Evolutionary conservation across 495 filamentous ascomycete species (phyloP).

Genomic region (Aspergillus heteromorphus): DNA sequence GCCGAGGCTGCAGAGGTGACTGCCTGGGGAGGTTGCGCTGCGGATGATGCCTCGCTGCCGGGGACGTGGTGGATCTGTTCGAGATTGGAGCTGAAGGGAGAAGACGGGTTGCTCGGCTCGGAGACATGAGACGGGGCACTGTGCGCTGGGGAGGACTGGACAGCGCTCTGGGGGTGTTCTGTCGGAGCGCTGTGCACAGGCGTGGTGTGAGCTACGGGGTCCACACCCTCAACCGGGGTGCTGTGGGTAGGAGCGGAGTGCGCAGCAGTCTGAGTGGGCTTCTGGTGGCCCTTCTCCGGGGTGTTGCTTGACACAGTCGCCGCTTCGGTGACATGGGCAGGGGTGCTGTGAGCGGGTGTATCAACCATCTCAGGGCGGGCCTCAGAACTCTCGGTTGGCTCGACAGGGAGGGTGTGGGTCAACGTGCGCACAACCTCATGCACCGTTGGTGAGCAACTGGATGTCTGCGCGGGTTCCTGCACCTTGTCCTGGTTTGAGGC

Average conservation of each 20-base stretch:
- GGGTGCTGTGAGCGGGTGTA: conserved; percentile 7
- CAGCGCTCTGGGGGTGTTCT: not conserved
- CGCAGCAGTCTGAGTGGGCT: not conserved
- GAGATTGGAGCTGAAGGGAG: not conserved
- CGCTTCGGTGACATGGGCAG: not conserved
- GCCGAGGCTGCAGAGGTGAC: not conserved
- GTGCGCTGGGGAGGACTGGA: not conserved
- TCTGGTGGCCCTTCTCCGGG: too few species aligned
- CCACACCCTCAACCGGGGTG: not conserved
- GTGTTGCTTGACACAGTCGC: not conserved
- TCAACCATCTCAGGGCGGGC: not conserved
- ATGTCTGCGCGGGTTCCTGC: not conserved
- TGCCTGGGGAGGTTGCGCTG: not conserved
- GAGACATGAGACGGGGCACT: not conserved
- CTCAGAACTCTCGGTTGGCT: not conserved
- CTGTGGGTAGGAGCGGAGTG: not conserved
- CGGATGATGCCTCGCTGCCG: not conserved
- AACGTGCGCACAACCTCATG: conserved; percentile 28
- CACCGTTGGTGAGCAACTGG: conserved; percentile 7
- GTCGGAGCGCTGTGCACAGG: not conserved
- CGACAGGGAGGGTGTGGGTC: conserved; percentile 18
- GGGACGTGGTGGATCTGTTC: conserved; percentile 5
- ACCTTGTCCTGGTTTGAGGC: conserved; percentile 1
- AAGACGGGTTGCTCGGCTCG: not conserved
- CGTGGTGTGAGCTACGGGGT: not conserved